Evolutionary conservation across 768 basidiomycete species (phyloP).

Genomic region (Rhodosporidiobolus sp.): DNA sequence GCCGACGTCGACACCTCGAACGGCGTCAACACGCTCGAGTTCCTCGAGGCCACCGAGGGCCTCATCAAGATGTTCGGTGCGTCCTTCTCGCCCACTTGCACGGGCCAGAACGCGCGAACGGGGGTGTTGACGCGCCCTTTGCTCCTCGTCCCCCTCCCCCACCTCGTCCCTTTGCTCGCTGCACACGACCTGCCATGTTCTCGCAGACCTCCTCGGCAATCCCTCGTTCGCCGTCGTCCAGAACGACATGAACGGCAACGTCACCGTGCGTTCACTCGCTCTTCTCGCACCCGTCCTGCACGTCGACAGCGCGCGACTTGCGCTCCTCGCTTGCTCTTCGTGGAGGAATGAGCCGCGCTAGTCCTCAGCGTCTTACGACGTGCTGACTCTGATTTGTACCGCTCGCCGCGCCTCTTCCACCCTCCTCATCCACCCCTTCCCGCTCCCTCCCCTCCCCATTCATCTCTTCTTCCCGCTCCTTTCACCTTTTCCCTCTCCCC

Average conservation of each 20-base stretch:
- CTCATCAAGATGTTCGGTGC: conserved; percentile 86
- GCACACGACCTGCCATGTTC: not conserved
- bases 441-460: conserved; percentile 13
- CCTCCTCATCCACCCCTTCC: not conserved
- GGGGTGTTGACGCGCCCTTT: not conserved
- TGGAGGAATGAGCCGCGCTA: no score
- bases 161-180: not conserved
- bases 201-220: conserved; percentile 75
- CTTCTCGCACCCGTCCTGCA: not conserved
- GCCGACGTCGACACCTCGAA: conserved; percentile 80
- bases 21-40: conserved; percentile 82
- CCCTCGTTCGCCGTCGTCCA: conserved; percentile 79
- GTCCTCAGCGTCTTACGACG: no score
- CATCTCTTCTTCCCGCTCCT: not conserved
- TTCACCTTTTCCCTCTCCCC: not conserved
- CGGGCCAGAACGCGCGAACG: not conserved
- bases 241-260: conserved; percentile 85
- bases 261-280: conserved; percentile 59
- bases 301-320: not conserved
- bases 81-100: conserved; percentile 41
- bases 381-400: no score
- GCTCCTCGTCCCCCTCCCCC: not conserved
- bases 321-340: no score
- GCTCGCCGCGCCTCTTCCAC: conserved; percentile 11
- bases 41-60: conserved; percentile 83